Percentiles rank a stretch among this genome's conserved stretches.
Evolutionary conservation across 1,284 basidiomycete genomes (phyloP).

Genomic region (Puccinia coronata): DNA sequence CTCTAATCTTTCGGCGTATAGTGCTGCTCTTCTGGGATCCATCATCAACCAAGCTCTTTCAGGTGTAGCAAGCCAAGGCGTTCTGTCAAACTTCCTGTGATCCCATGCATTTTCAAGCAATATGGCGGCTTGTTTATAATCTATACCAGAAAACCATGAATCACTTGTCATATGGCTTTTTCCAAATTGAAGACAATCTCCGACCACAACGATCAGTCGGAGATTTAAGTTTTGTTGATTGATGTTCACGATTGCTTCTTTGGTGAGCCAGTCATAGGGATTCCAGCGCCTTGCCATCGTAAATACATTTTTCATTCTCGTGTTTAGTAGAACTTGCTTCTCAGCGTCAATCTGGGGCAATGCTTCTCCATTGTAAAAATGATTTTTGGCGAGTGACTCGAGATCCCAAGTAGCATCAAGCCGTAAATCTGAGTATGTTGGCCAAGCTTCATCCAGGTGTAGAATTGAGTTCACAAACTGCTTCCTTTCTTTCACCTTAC

Average conservation of each 20-base stretch:
- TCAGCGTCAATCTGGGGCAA: too few relatives aligned
- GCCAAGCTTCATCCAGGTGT: not conserved
- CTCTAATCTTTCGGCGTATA: not conserved
- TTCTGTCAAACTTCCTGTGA: not conserved
- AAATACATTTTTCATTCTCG: not conserved
- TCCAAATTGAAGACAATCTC: conserved; percentile 16
- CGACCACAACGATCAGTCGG: not conserved
- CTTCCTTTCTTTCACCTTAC: too few relatives aligned
- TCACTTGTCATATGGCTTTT: not conserved
- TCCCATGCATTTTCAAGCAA: not conserved
- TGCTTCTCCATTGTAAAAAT: too few relatives aligned
- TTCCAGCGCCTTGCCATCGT: conserved; percentile 4
- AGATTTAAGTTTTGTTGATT: conserved; percentile 5
- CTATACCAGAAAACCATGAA: too few relatives aligned
- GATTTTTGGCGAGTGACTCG: too few relatives aligned
- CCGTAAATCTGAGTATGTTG: too few relatives aligned
- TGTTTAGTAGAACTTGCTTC: not conserved
- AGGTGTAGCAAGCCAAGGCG: not conserved
- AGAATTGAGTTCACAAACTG: too few relatives aligned
- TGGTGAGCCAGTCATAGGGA: not conserved
- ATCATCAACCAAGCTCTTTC: conserved; percentile 6
- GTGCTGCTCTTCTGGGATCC: not conserved
- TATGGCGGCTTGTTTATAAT: not conserved
- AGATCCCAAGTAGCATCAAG: too few relatives aligned
- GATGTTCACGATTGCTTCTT: not conserved